phyloP scores from a whole-genome alignment of 2,329 filamentous ascomycete species.

The Furcasterigmium furcatum region DNA sequence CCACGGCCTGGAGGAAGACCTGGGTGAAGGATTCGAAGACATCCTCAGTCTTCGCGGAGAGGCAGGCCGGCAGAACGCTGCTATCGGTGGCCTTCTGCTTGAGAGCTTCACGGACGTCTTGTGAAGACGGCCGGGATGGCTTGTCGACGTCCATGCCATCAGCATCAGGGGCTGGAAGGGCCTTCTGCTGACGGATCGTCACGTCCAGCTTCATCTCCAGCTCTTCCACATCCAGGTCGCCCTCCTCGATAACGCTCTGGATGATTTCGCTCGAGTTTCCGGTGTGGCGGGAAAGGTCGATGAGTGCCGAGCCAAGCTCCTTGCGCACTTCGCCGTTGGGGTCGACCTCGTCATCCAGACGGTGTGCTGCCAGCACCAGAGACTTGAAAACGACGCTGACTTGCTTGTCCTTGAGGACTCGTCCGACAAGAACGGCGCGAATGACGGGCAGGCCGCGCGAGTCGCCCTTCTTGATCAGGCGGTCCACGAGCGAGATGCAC shows the following conservation, averaged over 20 bases:
- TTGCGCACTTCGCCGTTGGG: constrained; percentile 55
- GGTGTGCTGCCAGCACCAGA: constrained; percentile 57
- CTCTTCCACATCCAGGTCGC: constrained; percentile 69
- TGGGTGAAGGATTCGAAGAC: constrained; percentile 58
- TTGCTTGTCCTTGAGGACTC: constrained; percentile 61
- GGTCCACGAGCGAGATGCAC: constrained; percentile 62
- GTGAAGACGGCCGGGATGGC: constrained; percentile 17
- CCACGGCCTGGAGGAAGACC: constrained; percentile 53
- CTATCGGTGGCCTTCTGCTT: constrained; percentile 31
- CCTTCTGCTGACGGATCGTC: constrained; percentile 56
- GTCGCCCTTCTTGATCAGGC: constrained; percentile 58
- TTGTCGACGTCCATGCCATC: constrained; percentile 45
- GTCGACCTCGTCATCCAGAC: constrained; percentile 52
- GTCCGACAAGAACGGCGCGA: constrained; percentile 56
- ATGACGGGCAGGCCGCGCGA: constrained; percentile 55
- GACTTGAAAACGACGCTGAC: constrained; percentile 63
- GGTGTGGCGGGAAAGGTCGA: constrained; percentile 58
- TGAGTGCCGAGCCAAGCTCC: constrained; percentile 64
- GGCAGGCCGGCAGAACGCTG: constrained; percentile 44
- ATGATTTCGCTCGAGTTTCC: constrained; percentile 61
- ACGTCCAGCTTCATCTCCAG: constrained; percentile 74
- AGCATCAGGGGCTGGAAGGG: constrained; percentile 43
- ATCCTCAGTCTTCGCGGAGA: constrained; percentile 45
- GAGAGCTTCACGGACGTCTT: constrained; percentile 35
- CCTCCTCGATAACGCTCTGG: constrained; percentile 61